Evolutionary conservation across 2,329 filamentous ascomycete species (phyloP).

Genomic region (Scedosporium minutisporum): DNA sequence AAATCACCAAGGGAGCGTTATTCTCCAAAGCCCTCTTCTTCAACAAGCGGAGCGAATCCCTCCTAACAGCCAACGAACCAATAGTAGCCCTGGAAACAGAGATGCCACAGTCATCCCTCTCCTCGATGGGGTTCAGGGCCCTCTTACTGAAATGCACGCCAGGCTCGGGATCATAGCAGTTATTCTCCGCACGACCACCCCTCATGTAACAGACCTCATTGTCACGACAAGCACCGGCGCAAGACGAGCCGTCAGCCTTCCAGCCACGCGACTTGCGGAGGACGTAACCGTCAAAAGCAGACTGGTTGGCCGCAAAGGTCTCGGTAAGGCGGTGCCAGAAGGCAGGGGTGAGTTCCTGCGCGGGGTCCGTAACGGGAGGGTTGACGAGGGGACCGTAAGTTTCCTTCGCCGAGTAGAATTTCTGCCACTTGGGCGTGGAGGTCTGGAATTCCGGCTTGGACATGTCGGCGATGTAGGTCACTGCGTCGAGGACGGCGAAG

Average conservation of each 20-base stretch:
- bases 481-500: conserved; percentile 43
- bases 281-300: conserved; percentile 36
- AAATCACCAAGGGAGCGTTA: neutral
- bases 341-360: conserved; percentile 39
- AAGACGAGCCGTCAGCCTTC: conserved; percentile 22
- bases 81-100: conserved; percentile 13
- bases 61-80: conserved; percentile 2
- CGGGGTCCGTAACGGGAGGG: conserved; percentile 25
- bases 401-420: conserved; percentile 47
- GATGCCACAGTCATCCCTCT: conserved; percentile 17
- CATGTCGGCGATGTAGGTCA: conserved; percentile 45
- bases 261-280: conserved; percentile 38
- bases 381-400: conserved; percentile 36
- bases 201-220: conserved; percentile 42
- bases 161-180: conserved; percentile 31
- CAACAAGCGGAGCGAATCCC: conserved; percentile 7
- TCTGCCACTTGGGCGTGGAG: conserved; percentile 38
- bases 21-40: conserved; percentile 1
- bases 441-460: conserved; percentile 31
- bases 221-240: conserved; percentile 30
- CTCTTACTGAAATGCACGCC: conserved; percentile 25
- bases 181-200: conserved; percentile 41
- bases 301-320: conserved; percentile 31
- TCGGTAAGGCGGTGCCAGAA: conserved; percentile 52
- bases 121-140: conserved; percentile 9